Evolutionary conservation across 306 rosid genomes (phyloP).

Genomic region (Begonia peltatifolia): DNA sequence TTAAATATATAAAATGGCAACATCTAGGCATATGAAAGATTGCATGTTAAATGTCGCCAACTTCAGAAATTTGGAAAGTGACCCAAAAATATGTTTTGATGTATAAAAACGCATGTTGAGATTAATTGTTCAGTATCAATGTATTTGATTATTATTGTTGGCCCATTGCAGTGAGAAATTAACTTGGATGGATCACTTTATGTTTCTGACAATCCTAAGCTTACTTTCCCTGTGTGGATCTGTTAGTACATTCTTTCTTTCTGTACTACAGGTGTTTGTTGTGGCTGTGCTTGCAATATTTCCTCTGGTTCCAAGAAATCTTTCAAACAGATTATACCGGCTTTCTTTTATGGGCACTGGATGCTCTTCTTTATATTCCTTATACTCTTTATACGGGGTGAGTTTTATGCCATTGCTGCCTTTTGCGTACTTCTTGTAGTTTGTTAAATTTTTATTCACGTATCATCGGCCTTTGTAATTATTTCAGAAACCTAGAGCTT

Average conservation of each 20-base stretch:
- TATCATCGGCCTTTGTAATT: slow-evolving; percentile 10
- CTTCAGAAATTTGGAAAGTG: too few species aligned
- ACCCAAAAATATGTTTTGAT: too few species aligned
- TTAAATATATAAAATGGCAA: too few species aligned
- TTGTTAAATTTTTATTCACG: slow-evolving; percentile 4
- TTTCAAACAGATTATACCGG: slow-evolving; percentile 78
- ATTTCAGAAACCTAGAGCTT: slow-evolving; percentile 78
- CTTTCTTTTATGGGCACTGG: slow-evolving; percentile 85
- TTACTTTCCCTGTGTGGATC: too few species aligned
- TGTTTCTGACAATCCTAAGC: too few species aligned
- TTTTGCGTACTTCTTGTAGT: neutral
- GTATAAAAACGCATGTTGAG: too few species aligned
- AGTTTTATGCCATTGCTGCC: slow-evolving; percentile 6
- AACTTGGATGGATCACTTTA: too few species aligned
- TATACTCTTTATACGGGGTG: slow-evolving; percentile 78
- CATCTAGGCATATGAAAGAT: too few species aligned
- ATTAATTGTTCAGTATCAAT: too few species aligned
- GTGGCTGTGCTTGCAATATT: slow-evolving; percentile 75
- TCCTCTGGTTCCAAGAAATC: slow-evolving; percentile 65
- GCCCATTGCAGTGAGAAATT: too few species aligned
- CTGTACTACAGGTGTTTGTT: slow-evolving; percentile 55
- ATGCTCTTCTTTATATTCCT: slow-evolving; percentile 62
- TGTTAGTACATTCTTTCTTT: neutral
- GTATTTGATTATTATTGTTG: too few species aligned
- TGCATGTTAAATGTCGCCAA: too few species aligned